Conservation (phyloP, 2,329 filamentous ascomycete genomes). For the Pleoardoris graminearum region DNA sequence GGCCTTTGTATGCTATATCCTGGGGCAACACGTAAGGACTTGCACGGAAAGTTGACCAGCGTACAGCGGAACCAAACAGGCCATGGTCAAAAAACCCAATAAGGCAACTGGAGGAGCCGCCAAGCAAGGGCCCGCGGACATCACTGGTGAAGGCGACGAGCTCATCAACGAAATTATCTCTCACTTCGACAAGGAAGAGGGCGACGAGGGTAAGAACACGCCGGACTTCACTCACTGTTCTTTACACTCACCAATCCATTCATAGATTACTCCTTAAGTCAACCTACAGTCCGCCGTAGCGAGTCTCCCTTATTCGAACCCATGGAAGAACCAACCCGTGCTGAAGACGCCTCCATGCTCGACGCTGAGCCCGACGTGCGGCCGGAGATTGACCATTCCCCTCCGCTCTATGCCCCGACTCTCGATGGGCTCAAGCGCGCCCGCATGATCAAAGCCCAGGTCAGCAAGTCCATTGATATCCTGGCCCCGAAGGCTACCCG, state of each 20-base stretch:
- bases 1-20: no score
- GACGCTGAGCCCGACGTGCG: neutral
- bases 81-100: neutral
- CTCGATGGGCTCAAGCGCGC: slow-evolving; percentile 23
- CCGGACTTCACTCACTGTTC: neutral
- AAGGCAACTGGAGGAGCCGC: neutral
- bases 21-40: no score
- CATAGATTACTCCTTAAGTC: neutral
- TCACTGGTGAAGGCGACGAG: neutral
- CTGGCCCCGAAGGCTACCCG: slow-evolving; percentile 11
- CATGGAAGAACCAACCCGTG: neutral
- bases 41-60: no score
- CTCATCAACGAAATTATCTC: neutral
- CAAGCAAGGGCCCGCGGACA: neutral
- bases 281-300: neutral
- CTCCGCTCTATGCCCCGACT: neutral
- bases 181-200: neutral
- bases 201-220: neutral
- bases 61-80: no score
- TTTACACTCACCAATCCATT: neutral
- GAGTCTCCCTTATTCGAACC: slow-evolving; percentile 17
- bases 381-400: neutral
- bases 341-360: neutral
- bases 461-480: slow-evolving; percentile 17
- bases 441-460: slow-evolving; percentile 21